Base-by-base conservation (phyloP, 208 protist genomes). In the Tritrichomonas musculus region DNA sequence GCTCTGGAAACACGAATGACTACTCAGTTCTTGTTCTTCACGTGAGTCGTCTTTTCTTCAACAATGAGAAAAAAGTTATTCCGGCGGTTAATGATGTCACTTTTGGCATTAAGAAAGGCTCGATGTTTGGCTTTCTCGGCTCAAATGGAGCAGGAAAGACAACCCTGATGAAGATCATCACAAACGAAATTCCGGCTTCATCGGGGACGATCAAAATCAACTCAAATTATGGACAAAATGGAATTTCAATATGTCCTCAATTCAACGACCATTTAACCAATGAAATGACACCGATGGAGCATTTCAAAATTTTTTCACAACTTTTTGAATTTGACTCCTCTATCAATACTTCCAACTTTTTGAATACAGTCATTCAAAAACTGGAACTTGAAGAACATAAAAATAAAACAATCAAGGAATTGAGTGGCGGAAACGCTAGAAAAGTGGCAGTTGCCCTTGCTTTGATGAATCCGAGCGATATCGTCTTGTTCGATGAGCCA, bases 401-500 rank as follows among this genome's bases (percentile, higher is more conserved):
- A 4, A 64, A 92, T 27, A 53, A 64, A 92, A 25, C n/a, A 36
- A 41, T 53, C 5, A n/a, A 39, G 20, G 9, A n/a, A n/a, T 36
- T 92, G 25, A 64, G 47, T 36, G 80, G 80, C 22, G 80, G 80
- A 22, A 92, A 92, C 64, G 27, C 22, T 36, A 30, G 80, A n/a
- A 92, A 92, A 64, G 49, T 64, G 3, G 50, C 49, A 33, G 80
- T 92, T 8, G 80, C 49, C 17, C 2, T 92, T 33, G 39, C 80
- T 36, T 64, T 92, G 4, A 39, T 92, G 44, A 5, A 11, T 36
- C 22, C 8, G 5, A 13, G 47, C 17, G 27, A 53, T 39, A 60
- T 92, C 64, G 49, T 92, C 4, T 39, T 92, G 36, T 39, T 92
- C 3, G 80, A 92, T 92, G 80, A 92, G n/a, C 80, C 80, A 64